Evolutionary conservation across 331 rosid genomes (phyloP).

Genomic region (Quercus tomentella): DNA sequence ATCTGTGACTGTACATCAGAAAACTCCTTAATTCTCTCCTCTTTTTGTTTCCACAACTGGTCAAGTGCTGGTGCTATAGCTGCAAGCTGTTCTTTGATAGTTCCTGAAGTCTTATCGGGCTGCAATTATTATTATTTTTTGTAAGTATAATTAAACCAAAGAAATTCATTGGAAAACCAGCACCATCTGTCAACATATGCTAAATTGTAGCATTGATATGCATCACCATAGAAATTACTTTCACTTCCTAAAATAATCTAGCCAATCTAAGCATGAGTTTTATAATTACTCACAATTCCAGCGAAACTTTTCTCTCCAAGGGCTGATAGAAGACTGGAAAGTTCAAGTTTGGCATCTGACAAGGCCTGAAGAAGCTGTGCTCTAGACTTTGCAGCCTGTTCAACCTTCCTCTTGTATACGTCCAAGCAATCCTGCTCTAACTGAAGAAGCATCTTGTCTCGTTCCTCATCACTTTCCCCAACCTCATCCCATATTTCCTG

Average conservation of each 20-base stretch:
- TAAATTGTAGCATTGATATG: not conserved
- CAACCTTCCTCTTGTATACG: constrained; percentile 93
- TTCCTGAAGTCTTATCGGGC: constrained; percentile 82
- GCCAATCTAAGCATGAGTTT: not conserved
- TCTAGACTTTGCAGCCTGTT: constrained; percentile 84
- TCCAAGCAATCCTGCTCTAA: constrained; percentile 90
- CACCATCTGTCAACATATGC: not conserved
- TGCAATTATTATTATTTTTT: constrained; percentile 20
- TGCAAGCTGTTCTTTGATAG: constrained; percentile 91
- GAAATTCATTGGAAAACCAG: constrained; percentile 3
- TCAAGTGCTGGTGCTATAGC: constrained; percentile 87
- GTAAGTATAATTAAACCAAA: constrained; percentile 10
- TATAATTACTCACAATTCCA: constrained; percentile 57
- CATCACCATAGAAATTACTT: not conserved
- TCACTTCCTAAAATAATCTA: not conserved
- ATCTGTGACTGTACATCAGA: constrained; percentile 79
- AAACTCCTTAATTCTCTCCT: constrained; percentile 77
- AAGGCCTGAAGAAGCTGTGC: constrained; percentile 79
- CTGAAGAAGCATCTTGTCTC: constrained; percentile 94
- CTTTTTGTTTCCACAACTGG: constrained; percentile 79
- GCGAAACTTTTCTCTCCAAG: constrained; percentile 75
- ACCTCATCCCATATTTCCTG: constrained; percentile 85
- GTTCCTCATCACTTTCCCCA: constrained; percentile 82
- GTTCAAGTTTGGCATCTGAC: constrained; percentile 68
- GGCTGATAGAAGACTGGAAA: constrained; percentile 71